Conservation (phyloP, 495 filamentous ascomycete genomes). For the Annulohypoxylon stygium region DNA sequence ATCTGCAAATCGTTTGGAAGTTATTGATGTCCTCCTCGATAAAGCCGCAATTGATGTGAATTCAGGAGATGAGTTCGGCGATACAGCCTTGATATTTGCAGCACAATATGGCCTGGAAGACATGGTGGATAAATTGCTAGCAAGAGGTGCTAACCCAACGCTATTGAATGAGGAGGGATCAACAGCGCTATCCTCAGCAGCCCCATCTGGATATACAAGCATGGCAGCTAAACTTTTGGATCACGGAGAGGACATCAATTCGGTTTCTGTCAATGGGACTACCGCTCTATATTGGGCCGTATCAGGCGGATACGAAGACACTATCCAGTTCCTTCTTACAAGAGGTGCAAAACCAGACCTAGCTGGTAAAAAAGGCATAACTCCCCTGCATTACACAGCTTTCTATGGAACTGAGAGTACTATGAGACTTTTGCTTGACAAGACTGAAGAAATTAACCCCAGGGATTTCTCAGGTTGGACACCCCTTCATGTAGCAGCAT, state of each 20-base stretch:
- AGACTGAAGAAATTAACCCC: not conserved
- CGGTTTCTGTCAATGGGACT: not conserved
- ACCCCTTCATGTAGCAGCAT: not conserved
- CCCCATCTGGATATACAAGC: not conserved
- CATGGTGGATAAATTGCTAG: not conserved
- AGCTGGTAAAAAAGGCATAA: not conserved
- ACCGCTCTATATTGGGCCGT: not conserved
- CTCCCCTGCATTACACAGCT: not conserved
- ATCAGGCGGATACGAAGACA: not conserved
- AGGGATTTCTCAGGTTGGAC: not conserved
- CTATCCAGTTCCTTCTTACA: not conserved
- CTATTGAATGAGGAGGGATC: not conserved
- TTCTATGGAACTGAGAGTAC: not conserved
- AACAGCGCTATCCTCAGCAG: not conserved
- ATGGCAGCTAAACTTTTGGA: not conserved
- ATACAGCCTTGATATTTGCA: not conserved
- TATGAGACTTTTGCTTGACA: not conserved
- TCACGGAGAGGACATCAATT: not conserved
- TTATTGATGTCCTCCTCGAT: not conserved
- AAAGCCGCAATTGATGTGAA: not conserved
- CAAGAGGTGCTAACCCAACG: not conserved
- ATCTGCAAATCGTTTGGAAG: not conserved
- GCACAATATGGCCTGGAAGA: not conserved
- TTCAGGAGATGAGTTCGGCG: not conserved
- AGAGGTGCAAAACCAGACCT: not conserved